phyloP scores from a whole-genome alignment of 208 protist species.

The Porcisia hertigi region DNA sequence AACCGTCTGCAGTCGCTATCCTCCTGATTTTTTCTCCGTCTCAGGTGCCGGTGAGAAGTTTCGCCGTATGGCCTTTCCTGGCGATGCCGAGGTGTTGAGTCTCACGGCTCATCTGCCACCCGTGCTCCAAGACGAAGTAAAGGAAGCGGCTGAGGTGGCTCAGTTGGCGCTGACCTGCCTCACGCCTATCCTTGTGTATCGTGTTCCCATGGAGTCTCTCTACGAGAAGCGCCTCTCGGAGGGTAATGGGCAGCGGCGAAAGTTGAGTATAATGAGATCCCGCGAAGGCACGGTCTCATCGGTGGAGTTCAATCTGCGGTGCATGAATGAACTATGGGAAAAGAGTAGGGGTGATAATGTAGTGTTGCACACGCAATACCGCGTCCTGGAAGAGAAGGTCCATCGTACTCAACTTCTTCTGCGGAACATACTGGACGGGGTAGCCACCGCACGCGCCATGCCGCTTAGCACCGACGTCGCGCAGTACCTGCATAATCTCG shows the following conservation, averaged over 20 bases:
- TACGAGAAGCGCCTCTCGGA: constrained; percentile 64
- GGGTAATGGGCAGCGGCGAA: constrained; percentile 40
- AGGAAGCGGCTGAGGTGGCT: constrained; percentile 63
- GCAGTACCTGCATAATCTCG: constrained; percentile 70
- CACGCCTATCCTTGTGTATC: constrained; percentile 58
- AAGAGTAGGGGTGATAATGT: constrained; percentile 79
- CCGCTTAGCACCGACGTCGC: constrained; percentile 38
- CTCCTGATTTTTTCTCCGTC: constrained; percentile 53
- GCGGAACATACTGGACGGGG: constrained; percentile 74
- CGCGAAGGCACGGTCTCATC: constrained; percentile 65
- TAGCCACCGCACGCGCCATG: constrained; percentile 71
- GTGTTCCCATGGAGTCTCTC: constrained; percentile 70
- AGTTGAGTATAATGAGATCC: constrained; percentile 39
- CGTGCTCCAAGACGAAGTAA: constrained; percentile 55
- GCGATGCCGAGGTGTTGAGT: constrained; percentile 21
- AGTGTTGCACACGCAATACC: constrained; percentile 78
- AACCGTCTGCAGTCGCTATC: constrained; percentile 77
- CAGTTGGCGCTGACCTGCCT: constrained; percentile 49
- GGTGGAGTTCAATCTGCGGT: constrained; percentile 81
- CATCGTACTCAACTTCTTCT: constrained; percentile 60
- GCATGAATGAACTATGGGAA: constrained; percentile 80
- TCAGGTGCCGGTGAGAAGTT: constrained; percentile 47
- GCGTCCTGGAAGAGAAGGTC: constrained; percentile 53
- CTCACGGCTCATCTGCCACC: constrained; percentile 54
- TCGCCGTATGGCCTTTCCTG: constrained; percentile 38